Evolutionary conservation across 495 filamentous ascomycete genomes (phyloP), one percentile per base, ranked within the genome.

Genomic region (Viridothelium virens): DNA sequence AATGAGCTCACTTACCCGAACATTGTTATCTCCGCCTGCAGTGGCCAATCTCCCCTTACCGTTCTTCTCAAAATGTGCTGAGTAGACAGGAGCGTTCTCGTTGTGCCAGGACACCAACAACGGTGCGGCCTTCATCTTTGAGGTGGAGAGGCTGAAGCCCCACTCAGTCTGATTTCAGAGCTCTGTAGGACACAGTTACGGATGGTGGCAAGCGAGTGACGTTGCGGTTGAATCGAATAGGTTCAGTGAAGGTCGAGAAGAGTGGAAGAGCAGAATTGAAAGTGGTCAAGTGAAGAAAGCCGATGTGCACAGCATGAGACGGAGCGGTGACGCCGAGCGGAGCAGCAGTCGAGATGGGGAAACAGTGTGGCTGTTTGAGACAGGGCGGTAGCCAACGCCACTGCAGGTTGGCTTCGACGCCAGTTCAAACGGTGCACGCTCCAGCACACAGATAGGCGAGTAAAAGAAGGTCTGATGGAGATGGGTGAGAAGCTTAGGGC

Each of bases 31-130:
- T 72, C 95, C 95, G 68, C 94, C 94, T 68, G 87, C 93, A 5
- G 94, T 97, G 63, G 94, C 95, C 67, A 97, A 78, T 70, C 95
- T 88, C 63, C 90, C 90, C 77, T 93, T 97, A 69, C 92, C 91
- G 78, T 94, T 86, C 68, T 90, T 90, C 72, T 97, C 91, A 77
- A 97, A 97, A 78, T 97, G 91, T 70, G 90, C 89, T 38, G 92
- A 96, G 76, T 96, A 97, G 70, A 97, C 92, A 61, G 93, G 92
- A 69, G 88, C 83, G 78, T 95, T 96, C 70, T 92, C 90, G 70
- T 96, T 90, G 77, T 97, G 95, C 94, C 94, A 97, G 77, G 91
- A 87, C 75, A 96, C 89, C 68, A 96, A 89, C 64, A 97, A 82
- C 71, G 92, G 91, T 71, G 90, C 86, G 68, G 90, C 89, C 83